Evolutionary conservation across 2,329 filamentous ascomycete species (phyloP).

Genomic region (Drechslera avenae): DNA sequence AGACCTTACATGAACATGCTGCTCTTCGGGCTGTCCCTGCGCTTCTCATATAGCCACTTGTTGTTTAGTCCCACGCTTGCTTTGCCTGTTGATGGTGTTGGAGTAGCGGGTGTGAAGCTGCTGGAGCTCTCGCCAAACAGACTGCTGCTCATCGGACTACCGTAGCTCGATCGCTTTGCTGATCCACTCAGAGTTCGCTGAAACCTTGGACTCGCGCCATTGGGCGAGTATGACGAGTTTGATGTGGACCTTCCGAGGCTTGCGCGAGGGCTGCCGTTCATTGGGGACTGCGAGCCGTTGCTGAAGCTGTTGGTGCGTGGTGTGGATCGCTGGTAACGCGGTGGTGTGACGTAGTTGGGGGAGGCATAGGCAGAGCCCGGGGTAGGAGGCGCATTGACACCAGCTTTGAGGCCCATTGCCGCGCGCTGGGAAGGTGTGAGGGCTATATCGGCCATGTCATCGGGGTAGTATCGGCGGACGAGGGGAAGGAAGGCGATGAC

Average conservation of each 20-base stretch:
- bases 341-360: conserved; percentile 77
- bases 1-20: conserved; percentile 34
- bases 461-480: conserved; percentile 62
- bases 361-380: conserved; percentile 60
- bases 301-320: conserved; percentile 65
- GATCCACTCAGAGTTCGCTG: conserved; percentile 67
- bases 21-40: conserved; percentile 58
- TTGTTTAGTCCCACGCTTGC: conserved; percentile 81
- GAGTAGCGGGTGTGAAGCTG: conserved; percentile 61
- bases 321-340: conserved; percentile 79
- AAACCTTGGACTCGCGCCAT: conserved; percentile 51
- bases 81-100: conserved; percentile 65
- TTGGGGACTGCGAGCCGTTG: conserved; percentile 58
- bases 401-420: conserved; percentile 79
- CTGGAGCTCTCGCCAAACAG: conserved; percentile 49
- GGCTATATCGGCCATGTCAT: conserved; percentile 85
- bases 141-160: conserved; percentile 51
- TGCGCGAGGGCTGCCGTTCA: conserved; percentile 60
- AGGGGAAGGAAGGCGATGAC: conserved; percentile 72
- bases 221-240: conserved; percentile 58
- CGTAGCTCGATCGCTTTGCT: conserved; percentile 67
- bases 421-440: conserved; percentile 87
- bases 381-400: conserved; percentile 60
- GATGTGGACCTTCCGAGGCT: conserved; percentile 33
- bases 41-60: conserved; percentile 93